Evolutionary conservation across 805 yeast genomes (phyloP), one percentile per base, ranked within the genome.

Genomic region (Wickerhamiella alocasiicola): DNA sequence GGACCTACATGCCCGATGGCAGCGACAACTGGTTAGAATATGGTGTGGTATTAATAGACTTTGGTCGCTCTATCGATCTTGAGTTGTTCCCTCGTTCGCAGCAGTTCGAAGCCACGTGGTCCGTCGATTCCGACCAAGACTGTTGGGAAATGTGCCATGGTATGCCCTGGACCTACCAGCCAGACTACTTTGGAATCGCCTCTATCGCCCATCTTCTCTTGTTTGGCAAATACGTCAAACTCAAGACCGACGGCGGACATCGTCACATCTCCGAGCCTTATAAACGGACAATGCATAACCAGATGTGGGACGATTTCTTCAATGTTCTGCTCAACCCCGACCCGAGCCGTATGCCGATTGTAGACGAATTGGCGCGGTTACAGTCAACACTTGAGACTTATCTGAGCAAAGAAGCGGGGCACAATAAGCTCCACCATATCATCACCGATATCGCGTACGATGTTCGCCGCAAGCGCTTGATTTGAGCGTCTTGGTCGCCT

Each of bases 131-230:
- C 9, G 67, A 71, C 42, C 81, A 73, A 47, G 93, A 81, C 49
- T 82, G 93, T 53, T 72, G 73, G 4, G 83, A 78, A 50, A 73
- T 81, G 75, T 62, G 73, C 41, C 57, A 68, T 3, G 63, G 68
- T 3, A 52, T 64, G 38, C 70, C 79, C 0, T 85, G 94, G 93
- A 70, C 72, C 2, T 81, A 69, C 52, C 84, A 85, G 54, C 76
- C 78, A 3, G 96, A 85, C 59, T 83, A 83, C 54, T 80, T 70
- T 55, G 95, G 95, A 0, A 46, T 82, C 15, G 95, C 95, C 0
- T 70, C 75, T 25, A 71, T 81, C 0, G 62, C 83, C 2, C 88
- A 84, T 51, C 68, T 76, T 0, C 60, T 85, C 67, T 61, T 85
- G 13, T 84, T 76, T 63, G 93, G 93, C 0, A 63, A 66, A 11